Percentiles rank a stretch among this genome's conserved stretches.
Evolutionary conservation across 2,329 filamentous ascomycete genomes (phyloP).

Genomic region (Teratosphaeria nubilosa): DNA sequence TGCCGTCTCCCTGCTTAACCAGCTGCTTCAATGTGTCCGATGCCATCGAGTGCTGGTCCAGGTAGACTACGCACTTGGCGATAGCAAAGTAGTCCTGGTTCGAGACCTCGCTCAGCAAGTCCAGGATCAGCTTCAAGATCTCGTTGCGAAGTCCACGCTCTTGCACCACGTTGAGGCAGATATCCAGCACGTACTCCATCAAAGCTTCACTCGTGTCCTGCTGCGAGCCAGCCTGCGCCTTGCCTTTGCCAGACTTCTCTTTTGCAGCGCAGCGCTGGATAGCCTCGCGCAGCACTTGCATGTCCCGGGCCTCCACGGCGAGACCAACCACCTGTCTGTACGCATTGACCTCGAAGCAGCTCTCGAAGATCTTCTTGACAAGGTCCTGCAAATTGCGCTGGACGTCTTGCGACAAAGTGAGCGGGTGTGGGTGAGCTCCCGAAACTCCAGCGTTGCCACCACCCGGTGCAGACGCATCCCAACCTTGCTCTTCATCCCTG

Average conservation of each 20-base stretch:
- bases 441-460: constrained; percentile 46
- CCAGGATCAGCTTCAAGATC: constrained; percentile 85
- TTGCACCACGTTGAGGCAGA: constrained; percentile 97
- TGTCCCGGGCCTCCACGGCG: constrained; percentile 84
- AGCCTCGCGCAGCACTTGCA: constrained; percentile 74
- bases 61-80: constrained; percentile 91
- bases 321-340: constrained; percentile 97
- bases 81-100: constrained; percentile 96
- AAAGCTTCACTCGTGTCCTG: constrained; percentile 60
- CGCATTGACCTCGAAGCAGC: constrained; percentile 72
- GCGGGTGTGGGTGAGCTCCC: constrained; percentile 45
- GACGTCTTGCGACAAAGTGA: constrained; percentile 63
- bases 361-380: constrained; percentile 83
- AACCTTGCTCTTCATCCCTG: constrained; percentile 52
- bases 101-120: constrained; percentile 85
- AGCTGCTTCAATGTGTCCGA: constrained; percentile 75
- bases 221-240: constrained; percentile 46
- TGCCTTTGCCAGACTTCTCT: constrained; percentile 54
- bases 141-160: constrained; percentile 74
- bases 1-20: constrained; percentile 66
- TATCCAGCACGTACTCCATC: constrained; percentile 90
- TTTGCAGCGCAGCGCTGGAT: constrained; percentile 85
- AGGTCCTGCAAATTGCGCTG: constrained; percentile 72
- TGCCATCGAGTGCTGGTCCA: constrained; percentile 85
- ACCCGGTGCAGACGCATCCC: constrained; percentile 46